A percentile compares a stretch with the other conserved stretches of the same genome.
These are phyloP conservation scores for Perkinsus olseni DNA, from an alignment of 169 alveolate genomes.

Conservation along the genomic window DNA sequence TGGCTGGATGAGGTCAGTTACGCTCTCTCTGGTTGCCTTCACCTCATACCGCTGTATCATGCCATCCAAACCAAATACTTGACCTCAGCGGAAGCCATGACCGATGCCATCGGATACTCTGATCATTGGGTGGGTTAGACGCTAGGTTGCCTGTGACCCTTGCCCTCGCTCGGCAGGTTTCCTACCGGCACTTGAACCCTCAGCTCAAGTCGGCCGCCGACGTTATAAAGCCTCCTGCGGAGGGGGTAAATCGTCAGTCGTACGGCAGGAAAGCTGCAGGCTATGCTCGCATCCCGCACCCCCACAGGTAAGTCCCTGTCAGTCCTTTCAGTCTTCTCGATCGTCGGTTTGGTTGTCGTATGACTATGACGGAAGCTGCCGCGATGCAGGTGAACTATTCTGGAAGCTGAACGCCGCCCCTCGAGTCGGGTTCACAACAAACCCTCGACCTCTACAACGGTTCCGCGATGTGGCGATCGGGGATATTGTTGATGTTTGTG, in stretches of 20 bases:
- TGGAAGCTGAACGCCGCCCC: not conserved
- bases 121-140: not conserved
- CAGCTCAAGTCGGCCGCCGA: not conserved
- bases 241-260: not conserved
- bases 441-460: not conserved
- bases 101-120: not conserved
- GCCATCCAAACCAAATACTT: not conserved
- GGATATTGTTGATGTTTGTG: not conserved
- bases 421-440: not conserved
- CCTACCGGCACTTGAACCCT: not conserved
- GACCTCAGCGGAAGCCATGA: not conserved
- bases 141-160: not conserved
- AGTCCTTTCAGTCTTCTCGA: not conserved
- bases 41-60: not conserved
- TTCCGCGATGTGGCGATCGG: not conserved
- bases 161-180: not conserved
- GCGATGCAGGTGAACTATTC: not conserved
- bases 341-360: not conserved
- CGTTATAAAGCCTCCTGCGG: not conserved
- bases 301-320: not conserved
- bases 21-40: not conserved
- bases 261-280: not conserved
- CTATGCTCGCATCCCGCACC: not conserved
- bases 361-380: not conserved
- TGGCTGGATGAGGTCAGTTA: slow-evolving; percentile 1